Evolutionary conservation across 2,329 filamentous ascomycete species (phyloP).

Genomic region (Xylaria sp.): DNA sequence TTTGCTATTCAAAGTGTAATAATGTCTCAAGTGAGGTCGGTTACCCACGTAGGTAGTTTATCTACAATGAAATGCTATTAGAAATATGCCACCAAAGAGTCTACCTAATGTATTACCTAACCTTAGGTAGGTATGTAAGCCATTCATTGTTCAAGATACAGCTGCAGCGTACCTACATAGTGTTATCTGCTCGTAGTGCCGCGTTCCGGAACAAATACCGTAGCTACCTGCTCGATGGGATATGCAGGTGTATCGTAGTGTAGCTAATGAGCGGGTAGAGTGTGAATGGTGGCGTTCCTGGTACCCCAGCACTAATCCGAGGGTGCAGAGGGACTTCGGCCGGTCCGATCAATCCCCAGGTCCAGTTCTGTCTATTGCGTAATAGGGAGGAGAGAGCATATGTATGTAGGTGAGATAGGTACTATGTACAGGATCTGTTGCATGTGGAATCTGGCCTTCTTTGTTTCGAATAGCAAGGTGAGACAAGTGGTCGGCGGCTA

Average conservation of each 20-base stretch:
- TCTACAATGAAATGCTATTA: neutral
- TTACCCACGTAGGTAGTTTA: too few species aligned
- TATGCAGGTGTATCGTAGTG: slow-evolving; percentile 27
- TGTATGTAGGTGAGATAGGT: neutral
- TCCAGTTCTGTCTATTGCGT: slow-evolving; percentile 23
- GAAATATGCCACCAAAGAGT: neutral
- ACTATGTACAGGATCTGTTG: slow-evolving; percentile 1
- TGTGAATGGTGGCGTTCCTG: slow-evolving; percentile 25
- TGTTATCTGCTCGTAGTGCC: slow-evolving; percentile 7
- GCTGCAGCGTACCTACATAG: neutral
- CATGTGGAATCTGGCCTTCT: slow-evolving; percentile 32
- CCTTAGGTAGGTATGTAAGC: too few species aligned
- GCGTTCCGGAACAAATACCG: slow-evolving; percentile 16
- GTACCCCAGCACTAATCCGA: slow-evolving; percentile 14
- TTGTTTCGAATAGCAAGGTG: slow-evolving; percentile 45
- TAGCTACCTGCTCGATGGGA: slow-evolving; percentile 17
- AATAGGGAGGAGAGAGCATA: slow-evolving; percentile 12
- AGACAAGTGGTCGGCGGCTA: slow-evolving; percentile 46
- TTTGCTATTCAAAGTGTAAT: too few species aligned
- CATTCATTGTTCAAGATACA: too few species aligned
- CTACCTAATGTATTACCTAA: neutral
- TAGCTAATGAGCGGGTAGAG: slow-evolving; percentile 28
- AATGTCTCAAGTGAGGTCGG: too few species aligned
- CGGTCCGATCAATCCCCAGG: slow-evolving; percentile 24
- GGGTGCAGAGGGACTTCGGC: slow-evolving; percentile 28